Evolutionary conservation across 2,329 filamentous ascomycete genomes (phyloP), one percentile per base, ranked within the genome.

Genomic region (Botryotinia convoluta): DNA sequence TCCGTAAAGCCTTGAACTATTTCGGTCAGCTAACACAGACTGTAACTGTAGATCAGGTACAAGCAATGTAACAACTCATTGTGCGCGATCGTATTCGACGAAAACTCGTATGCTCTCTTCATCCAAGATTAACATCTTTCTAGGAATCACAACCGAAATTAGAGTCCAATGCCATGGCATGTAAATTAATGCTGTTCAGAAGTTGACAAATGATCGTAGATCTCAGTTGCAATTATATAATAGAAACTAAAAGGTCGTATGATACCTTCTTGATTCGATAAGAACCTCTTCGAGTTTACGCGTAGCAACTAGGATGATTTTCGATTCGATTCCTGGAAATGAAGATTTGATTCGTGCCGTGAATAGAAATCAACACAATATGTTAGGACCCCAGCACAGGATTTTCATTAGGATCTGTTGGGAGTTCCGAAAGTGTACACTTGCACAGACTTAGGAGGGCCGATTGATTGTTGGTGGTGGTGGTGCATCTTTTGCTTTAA

Each of bases 401-500:
- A 18, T 18, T 42, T 57, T 60, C 20, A 26, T 69, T 59, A 20
- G 26, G 12, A 37, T 44, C 16, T 54, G 26, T 32, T 54, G 48
- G 18, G 10, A 29, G 18, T 57, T 57, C 48, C 65, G n/a, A 68
- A 68, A 68, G 37, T 37, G 65, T 57, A 57, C 65, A 42, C 65
- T 68, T 68, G 65, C 35, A 68, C 35, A 68, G 29, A 35, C 8
- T 42, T 57, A 68, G 64, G 45, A 67, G 64, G 64, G 45, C 65
- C 65, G 65, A 68, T 57, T 68, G 16, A 57, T 57, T 42, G 65
- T 68, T 68, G 65, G 65, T 68, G 45, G 26, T 29, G 35, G 35
- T 57, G 10, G 39, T 32, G 65, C 29, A 54, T 29, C 51, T n/a
- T 42, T 16, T 42, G 10, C 64, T 22, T 22, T 16, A 42, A 18